These are phyloP conservation scores for Falciphora oryzae DNA, from an alignment of 2,329 filamentous ascomycete species.

Conservation along the genomic window DNA sequence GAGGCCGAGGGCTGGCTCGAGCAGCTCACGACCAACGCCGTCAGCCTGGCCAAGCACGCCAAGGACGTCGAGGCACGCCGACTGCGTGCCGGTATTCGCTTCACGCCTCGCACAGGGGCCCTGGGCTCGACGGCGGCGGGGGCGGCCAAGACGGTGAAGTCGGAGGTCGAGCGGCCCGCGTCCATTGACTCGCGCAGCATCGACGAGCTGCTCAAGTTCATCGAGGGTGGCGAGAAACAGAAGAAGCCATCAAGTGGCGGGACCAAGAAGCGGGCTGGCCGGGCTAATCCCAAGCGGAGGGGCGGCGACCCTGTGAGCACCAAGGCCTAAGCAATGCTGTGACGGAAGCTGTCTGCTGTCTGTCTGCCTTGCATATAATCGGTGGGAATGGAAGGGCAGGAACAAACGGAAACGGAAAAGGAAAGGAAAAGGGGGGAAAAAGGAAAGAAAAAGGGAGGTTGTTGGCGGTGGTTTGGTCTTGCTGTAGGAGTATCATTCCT, in stretches of 20 bases:
- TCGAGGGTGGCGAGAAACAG: slow-evolving; percentile 66
- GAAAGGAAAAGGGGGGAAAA: neutral
- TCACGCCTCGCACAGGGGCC: slow-evolving; percentile 59
- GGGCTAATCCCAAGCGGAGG: slow-evolving; percentile 51
- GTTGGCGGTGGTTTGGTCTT: neutral
- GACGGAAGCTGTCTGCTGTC: neutral
- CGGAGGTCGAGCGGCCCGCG: slow-evolving; percentile 31
- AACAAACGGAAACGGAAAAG: neutral
- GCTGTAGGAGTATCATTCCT: slow-evolving; percentile 1
- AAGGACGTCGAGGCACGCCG: slow-evolving; percentile 77
- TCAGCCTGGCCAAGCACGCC: slow-evolving; percentile 87
- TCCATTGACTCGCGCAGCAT: slow-evolving; percentile 74
- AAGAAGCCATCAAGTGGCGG: slow-evolving; percentile 27
- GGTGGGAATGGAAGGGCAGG: neutral
- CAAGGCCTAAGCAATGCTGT: slow-evolving; percentile 2
- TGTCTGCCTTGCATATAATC: neutral
- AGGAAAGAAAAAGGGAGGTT: slow-evolving; percentile 1
- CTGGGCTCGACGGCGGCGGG: slow-evolving; percentile 34
- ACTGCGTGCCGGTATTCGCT: slow-evolving; percentile 62
- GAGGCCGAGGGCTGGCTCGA: slow-evolving; percentile 96
- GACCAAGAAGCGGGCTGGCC: slow-evolving; percentile 47
- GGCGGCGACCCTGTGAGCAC: slow-evolving; percentile 25
- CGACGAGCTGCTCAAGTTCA: slow-evolving; percentile 89
- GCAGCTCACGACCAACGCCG: slow-evolving; percentile 91
- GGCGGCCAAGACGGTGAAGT: slow-evolving; percentile 15